phyloP scores from a whole-genome alignment of 345 rosid genomes.

The Geranium rotundifolium region DNA sequence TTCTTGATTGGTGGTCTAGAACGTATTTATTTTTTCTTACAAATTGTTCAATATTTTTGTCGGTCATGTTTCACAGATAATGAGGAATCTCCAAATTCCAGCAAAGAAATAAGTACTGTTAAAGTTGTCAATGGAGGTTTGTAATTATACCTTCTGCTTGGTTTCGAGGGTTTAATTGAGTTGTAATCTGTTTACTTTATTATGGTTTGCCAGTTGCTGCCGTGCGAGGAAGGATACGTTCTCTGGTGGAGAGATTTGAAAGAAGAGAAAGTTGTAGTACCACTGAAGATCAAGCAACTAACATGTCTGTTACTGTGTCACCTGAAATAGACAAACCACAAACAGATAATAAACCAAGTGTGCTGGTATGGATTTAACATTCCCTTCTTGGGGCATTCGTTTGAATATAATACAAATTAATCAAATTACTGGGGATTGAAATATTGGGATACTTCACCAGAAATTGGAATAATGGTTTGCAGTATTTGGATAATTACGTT shows the following conservation, averaged over 20 bases:
- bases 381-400: too few relatives aligned
- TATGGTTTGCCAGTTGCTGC: slow-evolving; percentile 66
- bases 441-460: too few relatives aligned
- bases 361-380: neutral
- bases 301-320: slow-evolving; percentile 2
- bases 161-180: neutral
- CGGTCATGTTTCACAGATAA: slow-evolving; percentile 33
- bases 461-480: too few relatives aligned
- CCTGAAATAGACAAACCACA: slow-evolving; percentile 6
- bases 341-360: neutral
- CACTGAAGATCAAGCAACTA: slow-evolving; percentile 6
- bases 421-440: too few relatives aligned
- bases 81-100: slow-evolving; percentile 23
- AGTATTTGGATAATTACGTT: neutral
- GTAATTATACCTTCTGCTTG: slow-evolving; percentile 13
- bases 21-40: neutral
- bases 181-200: too few relatives aligned
- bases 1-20: neutral
- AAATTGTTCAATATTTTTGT: neutral
- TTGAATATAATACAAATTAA: too few relatives aligned
- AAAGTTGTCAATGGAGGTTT: slow-evolving; percentile 91
- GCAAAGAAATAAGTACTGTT: slow-evolving; percentile 34
- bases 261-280: slow-evolving; percentile 1
- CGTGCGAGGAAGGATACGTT: slow-evolving; percentile 76
- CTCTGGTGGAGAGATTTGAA: slow-evolving; percentile 90